phyloP scores from a whole-genome alignment of 2,329 filamentous ascomycete species.

The Ophiostoma sp. region DNA sequence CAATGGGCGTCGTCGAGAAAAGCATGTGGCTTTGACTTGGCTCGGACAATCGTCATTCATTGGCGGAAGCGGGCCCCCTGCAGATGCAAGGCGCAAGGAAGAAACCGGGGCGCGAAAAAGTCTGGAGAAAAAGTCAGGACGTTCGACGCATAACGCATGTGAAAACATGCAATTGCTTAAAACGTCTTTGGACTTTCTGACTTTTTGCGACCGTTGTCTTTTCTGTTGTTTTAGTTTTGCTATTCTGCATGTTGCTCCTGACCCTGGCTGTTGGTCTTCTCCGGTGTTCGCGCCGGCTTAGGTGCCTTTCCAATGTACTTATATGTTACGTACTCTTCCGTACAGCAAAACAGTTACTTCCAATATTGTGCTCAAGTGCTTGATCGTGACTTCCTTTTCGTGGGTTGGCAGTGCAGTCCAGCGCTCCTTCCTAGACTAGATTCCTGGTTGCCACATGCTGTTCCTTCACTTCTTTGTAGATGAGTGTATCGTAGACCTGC shows the following conservation, averaged over 20 bases:
- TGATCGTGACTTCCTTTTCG: not conserved
- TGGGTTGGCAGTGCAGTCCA: not conserved
- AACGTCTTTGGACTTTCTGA: not conserved
- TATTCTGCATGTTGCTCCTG: not conserved
- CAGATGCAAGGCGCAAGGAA: conserved; percentile 1
- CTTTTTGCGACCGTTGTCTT: not conserved
- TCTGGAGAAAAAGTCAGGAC: not conserved
- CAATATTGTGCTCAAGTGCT: not conserved
- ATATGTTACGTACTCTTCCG: not conserved
- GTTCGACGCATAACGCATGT: not conserved
- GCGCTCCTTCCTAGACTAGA: not conserved
- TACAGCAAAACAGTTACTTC: not conserved
- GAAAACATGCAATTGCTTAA: not conserved
- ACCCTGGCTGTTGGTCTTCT: not conserved
- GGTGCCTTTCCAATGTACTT: not conserved
- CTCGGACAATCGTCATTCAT: not conserved
- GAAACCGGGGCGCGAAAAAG: not conserved
- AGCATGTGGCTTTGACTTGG: conserved; percentile 6
- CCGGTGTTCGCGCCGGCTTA: not conserved
- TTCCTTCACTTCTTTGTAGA: not conserved
- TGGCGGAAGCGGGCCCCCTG: not conserved
- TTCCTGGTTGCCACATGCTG: not conserved
- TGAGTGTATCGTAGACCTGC: not conserved
- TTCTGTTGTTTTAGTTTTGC: not conserved
- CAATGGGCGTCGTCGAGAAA: not conserved